Percentiles rank a stretch among this genome's conserved stretches.
phyloP scores from a whole-genome alignment of 441 rosid genomes.

The Adansonia rubrostipa region DNA sequence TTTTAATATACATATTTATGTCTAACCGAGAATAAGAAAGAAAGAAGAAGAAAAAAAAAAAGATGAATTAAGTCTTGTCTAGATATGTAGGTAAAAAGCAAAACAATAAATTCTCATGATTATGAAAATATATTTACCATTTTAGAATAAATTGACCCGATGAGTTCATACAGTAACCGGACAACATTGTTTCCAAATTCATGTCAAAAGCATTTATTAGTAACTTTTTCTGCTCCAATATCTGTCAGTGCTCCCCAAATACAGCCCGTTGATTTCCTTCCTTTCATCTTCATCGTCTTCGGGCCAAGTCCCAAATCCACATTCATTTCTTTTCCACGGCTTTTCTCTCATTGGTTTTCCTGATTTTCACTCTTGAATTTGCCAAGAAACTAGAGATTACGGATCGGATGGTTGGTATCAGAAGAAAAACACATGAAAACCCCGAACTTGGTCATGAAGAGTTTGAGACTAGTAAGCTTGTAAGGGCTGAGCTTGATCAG shows the following conservation, averaged over 20 bases:
- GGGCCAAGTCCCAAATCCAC: background rate
- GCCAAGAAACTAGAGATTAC: slow-evolving; percentile 58
- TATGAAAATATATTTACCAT: too few relatives aligned
- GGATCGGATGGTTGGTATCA: slow-evolving; percentile 77
- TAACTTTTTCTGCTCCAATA: background rate
- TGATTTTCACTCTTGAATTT: slow-evolving; percentile 40
- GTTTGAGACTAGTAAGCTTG: slow-evolving; percentile 81
- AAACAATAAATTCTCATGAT: too few relatives aligned
- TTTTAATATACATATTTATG: too few relatives aligned
- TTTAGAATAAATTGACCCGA: background rate
- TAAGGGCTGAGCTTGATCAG: slow-evolving; percentile 68
- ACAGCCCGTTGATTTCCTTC: too few relatives aligned
- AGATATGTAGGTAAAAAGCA: too few relatives aligned
- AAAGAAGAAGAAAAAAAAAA: too few relatives aligned
- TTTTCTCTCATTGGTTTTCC: slow-evolving; percentile 17
- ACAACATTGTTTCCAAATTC: background rate
- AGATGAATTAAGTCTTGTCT: too few relatives aligned
- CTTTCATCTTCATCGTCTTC: background rate
- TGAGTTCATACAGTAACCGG: background rate
- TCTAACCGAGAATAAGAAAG: too few relatives aligned
- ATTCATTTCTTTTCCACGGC: slow-evolving; percentile 22
- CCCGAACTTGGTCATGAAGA: slow-evolving; percentile 85
- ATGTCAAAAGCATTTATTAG: background rate
- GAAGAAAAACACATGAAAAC: slow-evolving; percentile 82
- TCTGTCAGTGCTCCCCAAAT: too few relatives aligned